Conservation (phyloP, 805 yeast genomes). For the Ogataea corticis region DNA sequence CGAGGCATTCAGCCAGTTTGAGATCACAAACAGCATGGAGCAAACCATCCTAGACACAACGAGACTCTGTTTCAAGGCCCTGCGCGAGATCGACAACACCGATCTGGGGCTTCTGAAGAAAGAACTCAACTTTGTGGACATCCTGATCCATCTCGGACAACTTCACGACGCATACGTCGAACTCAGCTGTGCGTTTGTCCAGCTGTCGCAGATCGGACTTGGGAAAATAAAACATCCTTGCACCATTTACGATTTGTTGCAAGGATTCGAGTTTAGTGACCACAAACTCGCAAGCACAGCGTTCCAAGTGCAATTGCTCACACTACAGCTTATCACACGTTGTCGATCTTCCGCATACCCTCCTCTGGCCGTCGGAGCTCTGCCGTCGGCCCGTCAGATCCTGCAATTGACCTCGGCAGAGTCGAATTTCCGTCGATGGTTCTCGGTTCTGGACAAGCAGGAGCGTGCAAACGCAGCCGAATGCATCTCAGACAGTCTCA, state of each 20-base stretch:
- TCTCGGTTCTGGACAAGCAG: neutral
- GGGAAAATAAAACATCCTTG: too few species aligned
- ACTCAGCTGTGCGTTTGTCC: neutral
- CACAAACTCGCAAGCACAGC: slow-evolving; percentile 1
- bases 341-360: neutral
- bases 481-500: neutral
- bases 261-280: slow-evolving; percentile 6
- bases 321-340: neutral
- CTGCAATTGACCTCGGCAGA: slow-evolving; percentile 6
- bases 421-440: slow-evolving; percentile 18
- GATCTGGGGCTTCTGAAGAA: neutral
- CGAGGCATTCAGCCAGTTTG: slow-evolving; percentile 7
- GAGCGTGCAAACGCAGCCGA: neutral
- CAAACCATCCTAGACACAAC: slow-evolving; percentile 6
- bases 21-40: slow-evolving; percentile 1
- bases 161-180: slow-evolving; percentile 3
- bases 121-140: slow-evolving; percentile 5
- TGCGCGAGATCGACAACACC: slow-evolving; percentile 2
- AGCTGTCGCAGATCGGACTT: neutral
- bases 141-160: slow-evolving; percentile 1
- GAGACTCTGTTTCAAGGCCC: slow-evolving; percentile 14
- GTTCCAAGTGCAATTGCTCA: neutral
- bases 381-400: slow-evolving; percentile 7
- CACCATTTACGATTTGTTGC: slow-evolving; percentile 1
- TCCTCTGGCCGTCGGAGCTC: neutral